Percentiles rank a stretch among this genome's conserved stretches.
Evolutionary conservation across 768 basidiomycete genomes (phyloP).

Genomic region (Crucibulum laeve): DNA sequence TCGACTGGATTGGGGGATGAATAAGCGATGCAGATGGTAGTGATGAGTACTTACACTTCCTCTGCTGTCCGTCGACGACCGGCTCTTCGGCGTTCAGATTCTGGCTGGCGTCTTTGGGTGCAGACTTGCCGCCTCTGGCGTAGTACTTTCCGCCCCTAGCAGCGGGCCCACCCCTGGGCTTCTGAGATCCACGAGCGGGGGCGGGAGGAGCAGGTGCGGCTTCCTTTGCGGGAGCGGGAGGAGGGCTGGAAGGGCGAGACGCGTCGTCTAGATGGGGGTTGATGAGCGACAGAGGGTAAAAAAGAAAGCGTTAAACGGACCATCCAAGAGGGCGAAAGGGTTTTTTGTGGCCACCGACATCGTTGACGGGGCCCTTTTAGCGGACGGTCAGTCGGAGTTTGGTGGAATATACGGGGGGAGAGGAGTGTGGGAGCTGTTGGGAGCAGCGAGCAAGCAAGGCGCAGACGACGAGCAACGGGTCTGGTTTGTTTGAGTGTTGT

Average conservation of each 20-base stretch:
- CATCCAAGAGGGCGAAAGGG: slow-evolving; percentile 80
- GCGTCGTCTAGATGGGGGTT: slow-evolving; percentile 39
- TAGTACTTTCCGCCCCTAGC: slow-evolving; percentile 71
- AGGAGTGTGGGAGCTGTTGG: slow-evolving; percentile 2
- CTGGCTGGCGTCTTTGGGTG: slow-evolving; percentile 29
- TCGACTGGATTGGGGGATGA: slow-evolving; percentile 32
- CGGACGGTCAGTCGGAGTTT: slow-evolving; percentile 8
- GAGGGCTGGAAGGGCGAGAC: slow-evolving; percentile 36
- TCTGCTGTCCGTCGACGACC: slow-evolving; percentile 26
- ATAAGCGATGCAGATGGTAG: slow-evolving; percentile 6
- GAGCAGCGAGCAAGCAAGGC: slow-evolving; percentile 9
- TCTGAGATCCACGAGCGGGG: slow-evolving; percentile 38
- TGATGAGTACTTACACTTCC: slow-evolving; percentile 17
- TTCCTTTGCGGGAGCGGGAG: slow-evolving; percentile 26
- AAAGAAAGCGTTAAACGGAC: slow-evolving; percentile 35
- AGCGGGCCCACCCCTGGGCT: slow-evolving; percentile 52
- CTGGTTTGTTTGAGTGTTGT: no score
- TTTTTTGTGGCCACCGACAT: slow-evolving; percentile 93
- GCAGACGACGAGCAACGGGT: slow-evolving; percentile 8
- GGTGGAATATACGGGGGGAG: not conserved
- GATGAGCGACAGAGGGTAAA: slow-evolving; percentile 11
- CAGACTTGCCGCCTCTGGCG: slow-evolving; percentile 48
- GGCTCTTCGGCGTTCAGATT: slow-evolving; percentile 26
- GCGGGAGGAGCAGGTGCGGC: slow-evolving; percentile 34
- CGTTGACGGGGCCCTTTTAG: slow-evolving; percentile 59